Base-by-base conservation (phyloP, 192 early-diverging fungal species). In the Coemansia sp. region DNA sequence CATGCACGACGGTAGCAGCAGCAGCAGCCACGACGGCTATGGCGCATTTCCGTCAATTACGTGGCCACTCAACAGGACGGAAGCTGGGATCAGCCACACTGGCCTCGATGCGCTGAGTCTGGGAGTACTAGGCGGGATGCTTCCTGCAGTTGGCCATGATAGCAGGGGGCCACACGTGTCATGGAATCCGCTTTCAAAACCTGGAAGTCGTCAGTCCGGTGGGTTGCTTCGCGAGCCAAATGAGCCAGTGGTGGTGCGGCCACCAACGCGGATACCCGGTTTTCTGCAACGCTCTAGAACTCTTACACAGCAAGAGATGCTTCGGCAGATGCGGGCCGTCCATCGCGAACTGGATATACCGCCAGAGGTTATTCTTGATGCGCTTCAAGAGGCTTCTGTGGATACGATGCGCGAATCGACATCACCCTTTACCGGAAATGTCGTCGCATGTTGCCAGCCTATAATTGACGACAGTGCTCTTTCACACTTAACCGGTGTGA, bases 51-150 rank as follows among this genome's bases (percentile, higher is more conserved):
- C 78, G 7, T 14, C 63, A 22, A 48, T 57, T 11, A 60, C 62
- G 36, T 81, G 78, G 78, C 78, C 78, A 20, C n/a, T 81, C 40
- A 62, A 71, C 61, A 48, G 69, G 36, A 62, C 14, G 22, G 73
- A 72, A 41, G 29, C 62, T 2, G 66, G 38, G 3, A 56, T 56
- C 19, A 38, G 33, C 54, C 59, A 66, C 22, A 23, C 19, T 15
- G 78, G 49, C 25, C 58, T 67, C 2, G 68, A 53, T 10, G 23
- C 69, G 34, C 38, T 66, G 43, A 60, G 34, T 7, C 29, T 70
- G 33, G 68, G 69, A 7, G n/a, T 38, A 13, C 19, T 43, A 5
- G 68, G 69, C 9, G 52, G 61, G 48, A 62, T 75, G 62, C 55
- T 75, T 33, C 73, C 78, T 19, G 35, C 33, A 13, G 9, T 36